Evolutionary conservation across 495 filamentous ascomycete genomes (phyloP), one percentile per base, ranked within the genome.

Genomic region (Aspergillus panamensis): DNA sequence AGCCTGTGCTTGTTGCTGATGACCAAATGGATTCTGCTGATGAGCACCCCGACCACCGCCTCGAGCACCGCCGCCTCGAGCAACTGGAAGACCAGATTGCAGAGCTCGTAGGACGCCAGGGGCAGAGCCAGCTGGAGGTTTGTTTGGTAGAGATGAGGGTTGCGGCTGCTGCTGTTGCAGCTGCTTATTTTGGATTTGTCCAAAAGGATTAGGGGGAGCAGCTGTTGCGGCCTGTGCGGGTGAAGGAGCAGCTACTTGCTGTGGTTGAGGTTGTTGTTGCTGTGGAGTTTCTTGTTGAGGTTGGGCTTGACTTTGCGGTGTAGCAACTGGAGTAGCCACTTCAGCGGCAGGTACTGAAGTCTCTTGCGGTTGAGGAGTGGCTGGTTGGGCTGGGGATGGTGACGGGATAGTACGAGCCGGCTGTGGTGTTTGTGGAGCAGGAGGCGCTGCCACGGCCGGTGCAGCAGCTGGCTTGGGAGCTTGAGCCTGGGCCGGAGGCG

Each of bases 61-160:
- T 45, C 71, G 63, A 20, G n/a, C 42, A 45, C 42, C 16, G 4
- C 69, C 69, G 30, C 71, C 73, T 59, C 76, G 58, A 37, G 78
- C 78, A 55, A 79, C 61, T 33, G 81, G 81, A 42, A 85, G 74
- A 2, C 73, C 77, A 25, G 77, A 81, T 51, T 81, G 77, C 6
- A 80, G 62, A 13, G 71, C 69, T 53, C 69, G 65, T 29, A 80
- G 56, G 50, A 73, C 66, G 17, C 69, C 73, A 13, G 71, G 64
- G 5, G 64, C 70, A 20, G 73, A 65, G 0, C 72, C 77, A 30
- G 66, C 60, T 8, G 75, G 69, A 32, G 74, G 73, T 40, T 76
- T 78, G 45, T 55, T 74, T 3, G 69, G 72, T 13, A 73, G 53
- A 32, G 65, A 60, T 20, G 72, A 55, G 44, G 70, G 44, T 29